These are phyloP conservation scores for Amniculicola lignicola DNA, from an alignment of 495 filamentous ascomycete genomes.

Conservation along the genomic window DNA sequence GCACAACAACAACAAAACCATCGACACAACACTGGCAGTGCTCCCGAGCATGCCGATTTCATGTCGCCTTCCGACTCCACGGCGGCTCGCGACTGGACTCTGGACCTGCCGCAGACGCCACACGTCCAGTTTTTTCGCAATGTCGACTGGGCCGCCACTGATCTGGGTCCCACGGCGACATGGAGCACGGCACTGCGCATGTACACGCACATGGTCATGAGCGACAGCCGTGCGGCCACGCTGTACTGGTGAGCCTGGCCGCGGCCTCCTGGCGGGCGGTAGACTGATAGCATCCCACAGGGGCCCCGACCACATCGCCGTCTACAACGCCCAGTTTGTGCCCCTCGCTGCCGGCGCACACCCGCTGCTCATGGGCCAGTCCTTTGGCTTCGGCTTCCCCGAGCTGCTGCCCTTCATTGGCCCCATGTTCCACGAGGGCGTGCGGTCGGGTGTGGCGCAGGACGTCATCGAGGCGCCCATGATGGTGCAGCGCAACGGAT, in stretches of 20 bases:
- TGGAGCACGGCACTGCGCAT: background rate
- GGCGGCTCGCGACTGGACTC: background rate
- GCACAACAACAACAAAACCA: no score
- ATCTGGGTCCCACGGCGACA: background rate
- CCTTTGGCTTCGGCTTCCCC: background rate
- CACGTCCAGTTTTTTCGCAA: background rate
- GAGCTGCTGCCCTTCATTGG: background rate
- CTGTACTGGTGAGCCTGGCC: constrained; percentile 1
- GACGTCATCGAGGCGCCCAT: background rate
- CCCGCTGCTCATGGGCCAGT: background rate
- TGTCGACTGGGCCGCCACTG: background rate
- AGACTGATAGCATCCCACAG: background rate
- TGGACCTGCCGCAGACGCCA: background rate
- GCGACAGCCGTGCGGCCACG: background rate
- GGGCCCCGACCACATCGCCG: no score
- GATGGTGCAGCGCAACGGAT: background rate
- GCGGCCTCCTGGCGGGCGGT: background rate
- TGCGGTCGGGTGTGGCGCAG: background rate
- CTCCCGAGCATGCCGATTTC: no score
- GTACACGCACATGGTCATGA: constrained; percentile 1
- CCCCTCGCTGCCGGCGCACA: background rate
- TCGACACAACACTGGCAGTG: no score
- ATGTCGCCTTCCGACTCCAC: no score
- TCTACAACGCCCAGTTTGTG: background rate
- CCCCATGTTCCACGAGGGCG: background rate